Evolutionary conservation across 345 rosid species (phyloP).

Genomic region (rapeseed (Brassica napus)): DNA sequence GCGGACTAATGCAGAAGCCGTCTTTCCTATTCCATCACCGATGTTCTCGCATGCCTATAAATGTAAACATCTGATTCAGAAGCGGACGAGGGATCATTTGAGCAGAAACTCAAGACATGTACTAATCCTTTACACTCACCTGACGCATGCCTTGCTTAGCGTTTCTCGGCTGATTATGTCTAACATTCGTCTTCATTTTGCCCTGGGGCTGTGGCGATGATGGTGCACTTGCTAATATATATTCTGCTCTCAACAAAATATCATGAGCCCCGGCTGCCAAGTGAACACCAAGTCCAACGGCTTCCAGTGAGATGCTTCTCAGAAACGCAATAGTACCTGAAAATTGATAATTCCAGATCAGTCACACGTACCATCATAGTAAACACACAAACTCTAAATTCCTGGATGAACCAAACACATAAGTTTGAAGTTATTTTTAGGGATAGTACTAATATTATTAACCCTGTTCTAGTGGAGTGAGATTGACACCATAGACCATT

Average conservation of each 20-base stretch:
- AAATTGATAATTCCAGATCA: conserved; percentile 7
- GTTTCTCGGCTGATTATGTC: conserved; percentile 78
- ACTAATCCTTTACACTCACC: conserved; percentile 45
- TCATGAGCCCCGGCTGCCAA: conserved; percentile 89
- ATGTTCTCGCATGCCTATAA: conserved; percentile 80
- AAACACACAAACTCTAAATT: background rate
- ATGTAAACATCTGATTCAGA: conserved; percentile 30
- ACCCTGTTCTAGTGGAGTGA: too few relatives aligned
- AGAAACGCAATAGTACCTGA: conserved; percentile 92
- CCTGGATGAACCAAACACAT: background rate
- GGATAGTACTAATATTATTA: too few relatives aligned
- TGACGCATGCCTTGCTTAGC: conserved; percentile 87
- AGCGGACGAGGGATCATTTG: background rate
- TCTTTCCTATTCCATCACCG: conserved; percentile 85
- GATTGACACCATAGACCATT: too few relatives aligned
- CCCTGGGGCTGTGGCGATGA: conserved; percentile 52
- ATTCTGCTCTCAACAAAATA: conserved; percentile 76
- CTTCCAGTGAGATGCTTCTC: conserved; percentile 89
- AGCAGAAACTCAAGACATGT: conserved; percentile 17
- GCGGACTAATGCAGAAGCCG: conserved; percentile 85
- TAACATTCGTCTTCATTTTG: conserved; percentile 55
- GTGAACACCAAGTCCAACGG: conserved; percentile 93
- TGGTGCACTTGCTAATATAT: conserved; percentile 58
- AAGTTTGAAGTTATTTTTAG: background rate
- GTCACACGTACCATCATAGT: background rate